Evolutionary conservation across 2,329 filamentous ascomycete species (phyloP).

Genomic region (Tolypocladium paradoxum): DNA sequence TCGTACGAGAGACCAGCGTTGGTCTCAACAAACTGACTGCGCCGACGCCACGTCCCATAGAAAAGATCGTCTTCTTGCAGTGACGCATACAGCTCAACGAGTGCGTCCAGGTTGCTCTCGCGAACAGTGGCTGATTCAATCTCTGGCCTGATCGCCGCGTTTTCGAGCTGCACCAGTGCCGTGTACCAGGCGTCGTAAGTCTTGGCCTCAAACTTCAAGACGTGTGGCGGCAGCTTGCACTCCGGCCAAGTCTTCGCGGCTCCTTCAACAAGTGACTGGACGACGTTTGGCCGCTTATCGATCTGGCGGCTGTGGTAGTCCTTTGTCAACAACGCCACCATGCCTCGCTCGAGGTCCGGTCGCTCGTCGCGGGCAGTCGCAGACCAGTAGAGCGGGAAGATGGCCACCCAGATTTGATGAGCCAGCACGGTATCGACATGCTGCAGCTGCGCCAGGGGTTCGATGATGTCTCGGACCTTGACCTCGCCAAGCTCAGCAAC

Average conservation of each 20-base stretch:
- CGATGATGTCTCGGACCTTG: conserved; percentile 77
- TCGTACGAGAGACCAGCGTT: conserved; percentile 96
- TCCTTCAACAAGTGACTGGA: conserved; percentile 84
- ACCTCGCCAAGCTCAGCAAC: conserved; percentile 74
- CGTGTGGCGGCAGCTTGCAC: conserved; percentile 89
- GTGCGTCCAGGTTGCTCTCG: conserved; percentile 89
- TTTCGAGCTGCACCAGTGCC: conserved; percentile 82
- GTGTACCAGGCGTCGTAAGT: conserved; percentile 98
- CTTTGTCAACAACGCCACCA: conserved; percentile 84
- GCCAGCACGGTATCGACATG: conserved; percentile 75
- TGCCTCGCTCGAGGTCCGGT: conserved; percentile 77
- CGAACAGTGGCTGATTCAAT: conserved; percentile 74
- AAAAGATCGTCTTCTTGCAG: conserved; percentile 95
- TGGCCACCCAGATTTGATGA: conserved; percentile 78
- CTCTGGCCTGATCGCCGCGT: conserved; percentile 72
- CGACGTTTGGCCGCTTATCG: conserved; percentile 89
- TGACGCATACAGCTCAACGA: conserved; percentile 85
- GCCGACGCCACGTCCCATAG: conserved; percentile 90
- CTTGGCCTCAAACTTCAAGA: conserved; percentile 88
- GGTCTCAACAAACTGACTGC: conserved; percentile 93
- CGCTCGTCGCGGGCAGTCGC: conserved; percentile 80
- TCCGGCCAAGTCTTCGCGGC: conserved; percentile 74
- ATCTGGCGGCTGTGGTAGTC: conserved; percentile 93
- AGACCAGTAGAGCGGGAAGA: conserved; percentile 94
- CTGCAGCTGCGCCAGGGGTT: conserved; percentile 84